Conservation (phyloP, 306 rosid species). For the Glycine soja region DNA sequence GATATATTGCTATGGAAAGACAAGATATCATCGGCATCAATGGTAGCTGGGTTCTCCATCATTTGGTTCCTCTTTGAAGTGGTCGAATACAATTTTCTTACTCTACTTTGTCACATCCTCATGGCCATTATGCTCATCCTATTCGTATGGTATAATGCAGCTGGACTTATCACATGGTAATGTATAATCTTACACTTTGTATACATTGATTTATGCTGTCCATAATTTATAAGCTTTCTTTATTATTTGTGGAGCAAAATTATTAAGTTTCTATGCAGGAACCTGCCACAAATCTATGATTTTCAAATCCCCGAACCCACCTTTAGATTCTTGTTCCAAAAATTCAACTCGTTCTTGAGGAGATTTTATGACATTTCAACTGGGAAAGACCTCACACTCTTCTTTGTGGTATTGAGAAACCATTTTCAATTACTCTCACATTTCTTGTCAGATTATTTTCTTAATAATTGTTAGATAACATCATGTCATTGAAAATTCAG, state of each 20-base stretch:
- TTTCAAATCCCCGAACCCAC: slow-evolving; percentile 57
- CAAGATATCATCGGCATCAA: slow-evolving; percentile 55
- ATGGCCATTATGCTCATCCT: slow-evolving; percentile 59
- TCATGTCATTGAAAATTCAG: slow-evolving; percentile 51
- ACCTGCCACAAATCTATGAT: slow-evolving; percentile 50
- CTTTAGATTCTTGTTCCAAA: slow-evolving; percentile 40
- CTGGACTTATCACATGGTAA: slow-evolving; percentile 63
- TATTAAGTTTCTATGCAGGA: slow-evolving; percentile 47
- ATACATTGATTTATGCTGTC: not conserved
- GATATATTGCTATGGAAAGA: slow-evolving; percentile 72
- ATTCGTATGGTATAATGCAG: slow-evolving; percentile 61
- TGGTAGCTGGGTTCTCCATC: slow-evolving; percentile 53
- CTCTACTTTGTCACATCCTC: slow-evolving; percentile 62
- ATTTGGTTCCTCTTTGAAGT: slow-evolving; percentile 73
- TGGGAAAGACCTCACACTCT: slow-evolving; percentile 61
- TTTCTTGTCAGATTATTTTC: not conserved
- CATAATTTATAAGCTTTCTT: not conserved
- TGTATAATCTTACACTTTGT: not conserved
- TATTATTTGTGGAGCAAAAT: not conserved
- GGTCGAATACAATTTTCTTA: slow-evolving; percentile 61
- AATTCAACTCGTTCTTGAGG: slow-evolving; percentile 53
- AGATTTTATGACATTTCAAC: slow-evolving; percentile 59
- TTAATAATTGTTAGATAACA: slow-evolving; percentile 26
- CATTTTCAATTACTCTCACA: not conserved
- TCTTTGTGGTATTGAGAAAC: slow-evolving; percentile 59